Conservation (phyloP, 768 basidiomycete species). For the Lepiota brunneoincarnata region DNA sequence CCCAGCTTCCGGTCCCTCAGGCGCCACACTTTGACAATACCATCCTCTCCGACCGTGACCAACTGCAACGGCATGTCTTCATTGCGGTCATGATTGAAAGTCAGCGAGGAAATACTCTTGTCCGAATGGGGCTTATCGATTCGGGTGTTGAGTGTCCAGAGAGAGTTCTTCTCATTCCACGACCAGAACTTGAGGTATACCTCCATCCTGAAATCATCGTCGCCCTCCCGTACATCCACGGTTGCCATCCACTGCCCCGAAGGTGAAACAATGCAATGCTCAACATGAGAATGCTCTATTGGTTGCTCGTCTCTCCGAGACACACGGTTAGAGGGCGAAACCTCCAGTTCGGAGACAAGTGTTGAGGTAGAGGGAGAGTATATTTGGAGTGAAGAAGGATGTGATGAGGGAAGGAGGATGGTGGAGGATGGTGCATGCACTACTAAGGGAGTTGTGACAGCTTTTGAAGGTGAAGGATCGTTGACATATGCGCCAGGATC, state of each 20-base stretch:
- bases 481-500: slow-evolving; percentile 28
- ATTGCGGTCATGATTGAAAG: slow-evolving; percentile 57
- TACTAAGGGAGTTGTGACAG: slow-evolving; percentile 61
- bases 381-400: slow-evolving; percentile 92
- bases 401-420: slow-evolving; percentile 87
- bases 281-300: slow-evolving; percentile 74
- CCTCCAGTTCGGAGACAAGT: slow-evolving; percentile 83
- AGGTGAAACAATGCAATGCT: slow-evolving; percentile 61
- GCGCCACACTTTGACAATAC: slow-evolving; percentile 80
- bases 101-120: slow-evolving; percentile 55
- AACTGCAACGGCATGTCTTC: slow-evolving; percentile 40
- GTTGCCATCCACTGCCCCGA: slow-evolving; percentile 92
- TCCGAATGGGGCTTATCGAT: slow-evolving; percentile 85
- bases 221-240: slow-evolving; percentile 70
- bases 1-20: slow-evolving; percentile 38
- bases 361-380: slow-evolving; percentile 73
- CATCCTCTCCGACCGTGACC: slow-evolving; percentile 75
- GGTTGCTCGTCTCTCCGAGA: slow-evolving; percentile 77
- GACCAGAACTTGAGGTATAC: slow-evolving; percentile 89
- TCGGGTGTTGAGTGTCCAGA: slow-evolving; percentile 82
- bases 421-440: slow-evolving; percentile 72
- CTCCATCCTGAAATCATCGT: slow-evolving; percentile 63
- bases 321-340: slow-evolving; percentile 90
- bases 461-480: slow-evolving; percentile 36
- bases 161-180: slow-evolving; percentile 65